Evolutionary conservation across 805 yeast species (phyloP).

Genomic region (Suhomyces tanzawaensis): DNA sequence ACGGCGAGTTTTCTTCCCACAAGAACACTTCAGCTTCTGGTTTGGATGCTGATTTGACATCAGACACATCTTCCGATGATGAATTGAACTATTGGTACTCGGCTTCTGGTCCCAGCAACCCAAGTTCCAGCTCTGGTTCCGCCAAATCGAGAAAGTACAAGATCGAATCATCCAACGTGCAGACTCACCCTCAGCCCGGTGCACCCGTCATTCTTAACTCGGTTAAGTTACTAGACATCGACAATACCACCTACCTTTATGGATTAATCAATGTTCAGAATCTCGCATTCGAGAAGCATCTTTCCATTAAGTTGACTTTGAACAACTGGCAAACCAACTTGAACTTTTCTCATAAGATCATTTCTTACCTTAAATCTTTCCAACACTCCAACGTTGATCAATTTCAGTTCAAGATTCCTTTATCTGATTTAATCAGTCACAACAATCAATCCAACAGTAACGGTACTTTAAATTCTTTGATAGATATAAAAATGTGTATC

Average conservation of each 20-base stretch:
- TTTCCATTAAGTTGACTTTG: slow-evolving; percentile 45
- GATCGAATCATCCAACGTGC: slow-evolving; percentile 14
- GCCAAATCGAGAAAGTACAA: slow-evolving; percentile 11
- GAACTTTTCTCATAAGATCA: slow-evolving; percentile 19
- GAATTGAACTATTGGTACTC: slow-evolving; percentile 10
- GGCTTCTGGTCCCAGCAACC: slow-evolving; percentile 3
- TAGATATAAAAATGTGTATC: slow-evolving; percentile 36
- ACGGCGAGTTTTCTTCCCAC: slow-evolving; percentile 15
- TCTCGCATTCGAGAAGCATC: slow-evolving; percentile 35
- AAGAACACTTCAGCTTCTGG: background rate
- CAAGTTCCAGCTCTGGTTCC: background rate
- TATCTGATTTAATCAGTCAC: slow-evolving; percentile 28
- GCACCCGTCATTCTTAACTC: slow-evolving; percentile 35
- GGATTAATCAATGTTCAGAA: slow-evolving; percentile 33
- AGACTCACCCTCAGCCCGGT: slow-evolving; percentile 10
- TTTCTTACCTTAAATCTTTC: slow-evolving; percentile 17
- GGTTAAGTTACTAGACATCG: slow-evolving; percentile 23
- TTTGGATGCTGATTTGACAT: slow-evolving; percentile 15
- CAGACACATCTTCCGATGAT: slow-evolving; percentile 23
- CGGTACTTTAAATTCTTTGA: background rate
- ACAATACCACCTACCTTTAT: slow-evolving; percentile 11
- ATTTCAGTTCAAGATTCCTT: slow-evolving; percentile 50
- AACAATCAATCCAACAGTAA: background rate
- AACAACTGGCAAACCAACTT: slow-evolving; percentile 47
- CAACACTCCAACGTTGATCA: slow-evolving; percentile 37